Base-by-base conservation (phyloP, 805 yeast species). In the Yamadazyma endophytica region DNA sequence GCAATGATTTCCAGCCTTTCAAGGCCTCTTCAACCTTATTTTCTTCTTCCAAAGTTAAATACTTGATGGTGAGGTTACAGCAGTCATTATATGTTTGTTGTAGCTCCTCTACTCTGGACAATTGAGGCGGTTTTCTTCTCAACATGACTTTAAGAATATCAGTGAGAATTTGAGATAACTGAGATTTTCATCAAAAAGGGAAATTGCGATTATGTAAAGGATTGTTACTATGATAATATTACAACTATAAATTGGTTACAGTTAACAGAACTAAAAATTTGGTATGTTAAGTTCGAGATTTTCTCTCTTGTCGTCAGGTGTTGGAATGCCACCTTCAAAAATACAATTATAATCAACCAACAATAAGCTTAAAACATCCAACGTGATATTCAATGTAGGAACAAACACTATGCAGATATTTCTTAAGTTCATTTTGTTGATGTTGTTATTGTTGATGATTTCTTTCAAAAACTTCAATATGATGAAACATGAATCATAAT, bases 341-440 rank as follows among this genome's bases (percentile, higher is more conserved):
- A 83, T 68, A 44, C 75, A 72, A 15, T 61, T 69, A 50, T 71
- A 80, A 47, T 84, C 85, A 25, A 70, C 72, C 34, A 84, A 64
- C 31, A 82, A 70, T 9, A 75, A 69, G 24, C 70, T 68, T 25
- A 84, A 60, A 8, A 82, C 66, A 31, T 73, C 77, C 11, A 78
- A 65, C 1, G 89, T 75, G 28, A 85, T 63, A 40, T 79, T 79
- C 43, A 84, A 63, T 1, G 95, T 84, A 3, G 94, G 92, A 4
- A 86, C 82, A 50, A 84, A 83, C 4, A 84, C 92, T 50, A 84
- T 84, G 47, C 87, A 78, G 31, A 75, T 61, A 47, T 92, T 90
- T 43, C 83, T 68, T 36, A 83, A 59, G 37, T 81, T 82, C 98
- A 90, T 90, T 56, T 87, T 79, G 60, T 89, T 90, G 36, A 63